phyloP scores from a whole-genome alignment of 1,284 basidiomycete species.

The Porodaedalea pini region DNA sequence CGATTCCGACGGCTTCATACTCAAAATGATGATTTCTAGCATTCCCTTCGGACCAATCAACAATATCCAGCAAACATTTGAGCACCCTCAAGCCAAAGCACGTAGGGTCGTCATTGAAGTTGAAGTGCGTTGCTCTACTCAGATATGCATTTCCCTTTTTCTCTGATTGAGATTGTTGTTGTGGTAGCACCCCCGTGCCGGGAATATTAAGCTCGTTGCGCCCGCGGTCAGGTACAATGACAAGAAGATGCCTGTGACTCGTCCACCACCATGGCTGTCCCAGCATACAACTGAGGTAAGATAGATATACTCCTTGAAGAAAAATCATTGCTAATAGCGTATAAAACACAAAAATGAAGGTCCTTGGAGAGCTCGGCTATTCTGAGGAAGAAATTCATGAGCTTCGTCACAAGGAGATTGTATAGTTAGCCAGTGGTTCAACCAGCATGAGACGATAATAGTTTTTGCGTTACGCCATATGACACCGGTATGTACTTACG shows the following conservation, averaged over 20 bases:
- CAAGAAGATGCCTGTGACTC: slow-evolving; percentile 67
- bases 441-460: background rate
- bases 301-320: no score
- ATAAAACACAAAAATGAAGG: slow-evolving; percentile 46
- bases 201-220: slow-evolving; percentile 81
- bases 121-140: slow-evolving; percentile 45
- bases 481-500: no score
- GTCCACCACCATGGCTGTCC: slow-evolving; percentile 81
- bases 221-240: slow-evolving; percentile 90
- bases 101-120: slow-evolving; percentile 59
- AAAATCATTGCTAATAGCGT: no score
- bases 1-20: background rate
- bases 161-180: background rate
- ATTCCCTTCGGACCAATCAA: slow-evolving; percentile 93
- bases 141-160: no score
- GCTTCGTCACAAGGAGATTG: slow-evolving; percentile 1
- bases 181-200: slow-evolving; percentile 67
- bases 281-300: slow-evolving; percentile 78
- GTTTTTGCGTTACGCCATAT: background rate
- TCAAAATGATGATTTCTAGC: slow-evolving; percentile 36
- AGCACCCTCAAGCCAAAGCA: slow-evolving; percentile 82
- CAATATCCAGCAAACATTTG: slow-evolving; percentile 86
- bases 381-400: slow-evolving; percentile 44
- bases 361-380: slow-evolving; percentile 71
- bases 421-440: background rate